Base-by-base conservation (phyloP, 345 rosid genomes). In the Eucalyptus shirleyi region DNA sequence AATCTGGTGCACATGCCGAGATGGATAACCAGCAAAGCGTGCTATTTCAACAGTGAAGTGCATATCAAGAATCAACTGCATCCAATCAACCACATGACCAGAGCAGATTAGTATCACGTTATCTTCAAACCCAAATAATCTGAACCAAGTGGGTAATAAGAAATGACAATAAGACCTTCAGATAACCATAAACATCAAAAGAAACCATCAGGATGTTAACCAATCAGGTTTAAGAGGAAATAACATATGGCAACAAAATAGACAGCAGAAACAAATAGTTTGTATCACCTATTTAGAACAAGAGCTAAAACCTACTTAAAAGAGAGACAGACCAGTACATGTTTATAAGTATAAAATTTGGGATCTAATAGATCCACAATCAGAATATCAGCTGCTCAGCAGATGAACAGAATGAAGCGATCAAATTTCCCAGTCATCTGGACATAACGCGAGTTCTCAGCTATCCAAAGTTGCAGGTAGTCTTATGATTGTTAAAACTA, bases 1-100 rank as follows among this genome's bases (percentile, higher is more conserved):
- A 90, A 95, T 95, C 94, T 95, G 98, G 90, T 97, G 98, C 37
- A 95, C 96, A 65, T 95, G 94, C 67, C 97, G 93, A 88, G 94
- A 97, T 45, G 98, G 99, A 91, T 97, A 98, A 28, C 99, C 99
- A 30, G 99, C 99, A 87, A 95, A 98, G 82, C 98, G 95, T 7
- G 99, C 99, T 90, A 98, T 96, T 94, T 98, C 99, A 69, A 98
- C 98, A n/a, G 99, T 98, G 93, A 98, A 98, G 92, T 97, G 99
- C 99, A 98, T 98, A 90, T 98, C 99, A 30, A 98, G 98, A 87
- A 98, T 96, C 90, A 98, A 94, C 99, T 96, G 98, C 91, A 93
- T 92, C 86, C 89, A 89, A 69, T 89, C 87, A 1, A 77, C 30
- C 83, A 40, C 88, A 50, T 88, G 40, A 72, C 51, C 80, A 3